Conservation (phyloP, 2,329 filamentous ascomycete genomes). For the Aschersonia sp. region DNA sequence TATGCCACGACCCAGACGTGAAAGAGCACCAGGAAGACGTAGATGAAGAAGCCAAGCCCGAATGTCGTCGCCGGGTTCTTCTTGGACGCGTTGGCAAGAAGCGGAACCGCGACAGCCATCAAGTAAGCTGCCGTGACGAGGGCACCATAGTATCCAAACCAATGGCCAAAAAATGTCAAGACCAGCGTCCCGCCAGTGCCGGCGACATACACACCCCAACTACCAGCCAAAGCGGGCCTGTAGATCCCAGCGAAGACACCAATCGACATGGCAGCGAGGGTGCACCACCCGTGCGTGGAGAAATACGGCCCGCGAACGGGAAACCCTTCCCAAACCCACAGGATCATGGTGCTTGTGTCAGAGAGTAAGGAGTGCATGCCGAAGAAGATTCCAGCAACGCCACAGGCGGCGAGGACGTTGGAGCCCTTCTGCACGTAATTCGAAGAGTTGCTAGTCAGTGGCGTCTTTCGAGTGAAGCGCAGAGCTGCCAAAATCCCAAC, state of each 20-base stretch:
- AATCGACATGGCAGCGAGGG: slow-evolving; percentile 71
- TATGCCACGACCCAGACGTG: slow-evolving; percentile 98
- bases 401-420: slow-evolving; percentile 54
- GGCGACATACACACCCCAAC: slow-evolving; percentile 65
- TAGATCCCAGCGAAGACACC: slow-evolving; percentile 67
- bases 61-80: slow-evolving; percentile 70
- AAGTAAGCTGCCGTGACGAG: slow-evolving; percentile 64
- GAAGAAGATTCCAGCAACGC: slow-evolving; percentile 75
- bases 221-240: slow-evolving; percentile 53
- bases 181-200: slow-evolving; percentile 69
- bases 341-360: slow-evolving; percentile 96
- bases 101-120: slow-evolving; percentile 60
- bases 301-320: slow-evolving; percentile 78
- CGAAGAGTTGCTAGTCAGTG: slow-evolving; percentile 25
- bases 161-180: slow-evolving; percentile 64
- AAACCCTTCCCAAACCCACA: slow-evolving; percentile 96
- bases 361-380: slow-evolving; percentile 84
- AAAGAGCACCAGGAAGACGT: slow-evolving; percentile 91
- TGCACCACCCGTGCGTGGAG: slow-evolving; percentile 79
- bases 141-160: slow-evolving; percentile 80
- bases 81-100: slow-evolving; percentile 63
- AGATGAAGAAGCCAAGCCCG: slow-evolving; percentile 76
- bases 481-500: slow-evolving; percentile 64
- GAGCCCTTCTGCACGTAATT: slow-evolving; percentile 42
- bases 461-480: slow-evolving; percentile 55